phyloP scores from a whole-genome alignment of 1,284 basidiomycete genomes.

The Tremellales sp. region DNA sequence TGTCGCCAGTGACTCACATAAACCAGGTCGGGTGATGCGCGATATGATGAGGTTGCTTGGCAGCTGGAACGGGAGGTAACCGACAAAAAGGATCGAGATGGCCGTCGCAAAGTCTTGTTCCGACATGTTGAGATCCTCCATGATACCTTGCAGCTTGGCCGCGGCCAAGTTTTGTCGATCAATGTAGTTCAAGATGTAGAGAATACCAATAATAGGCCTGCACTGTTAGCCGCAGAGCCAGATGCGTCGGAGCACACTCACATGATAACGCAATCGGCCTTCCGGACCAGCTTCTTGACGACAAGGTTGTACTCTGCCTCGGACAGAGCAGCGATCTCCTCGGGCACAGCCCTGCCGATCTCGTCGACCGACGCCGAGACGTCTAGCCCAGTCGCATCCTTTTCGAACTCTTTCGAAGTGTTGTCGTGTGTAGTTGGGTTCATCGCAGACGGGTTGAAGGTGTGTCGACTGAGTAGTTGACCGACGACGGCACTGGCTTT shows the following conservation, averaged over 20 bases:
- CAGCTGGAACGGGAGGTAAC: conserved; percentile 42
- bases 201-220: conserved; percentile 22
- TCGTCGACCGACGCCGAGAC: background rate
- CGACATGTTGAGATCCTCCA: conserved; percentile 23
- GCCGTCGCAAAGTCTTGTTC: conserved; percentile 36
- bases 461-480: too few species aligned
- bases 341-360: conserved; percentile 9
- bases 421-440: too few species aligned
- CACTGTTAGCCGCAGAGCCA: background rate
- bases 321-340: conserved; percentile 13
- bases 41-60: conserved; percentile 33
- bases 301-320: conserved; percentile 17
- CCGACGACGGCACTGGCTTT: too few species aligned
- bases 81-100: conserved; percentile 19
- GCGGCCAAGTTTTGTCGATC: conserved; percentile 34
- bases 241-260: conserved; percentile 3
- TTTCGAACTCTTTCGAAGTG: conserved; percentile 2
- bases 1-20: conserved; percentile 22
- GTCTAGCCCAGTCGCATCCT: background rate
- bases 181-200: conserved; percentile 41
- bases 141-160: conserved; percentile 19
- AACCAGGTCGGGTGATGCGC: conserved; percentile 26
- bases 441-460: too few species aligned
- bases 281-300: conserved; percentile 26
- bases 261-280: conserved; percentile 30